phyloP scores from a whole-genome alignment of 2,329 filamentous ascomycete genomes.

The Calycina herbarum region DNA sequence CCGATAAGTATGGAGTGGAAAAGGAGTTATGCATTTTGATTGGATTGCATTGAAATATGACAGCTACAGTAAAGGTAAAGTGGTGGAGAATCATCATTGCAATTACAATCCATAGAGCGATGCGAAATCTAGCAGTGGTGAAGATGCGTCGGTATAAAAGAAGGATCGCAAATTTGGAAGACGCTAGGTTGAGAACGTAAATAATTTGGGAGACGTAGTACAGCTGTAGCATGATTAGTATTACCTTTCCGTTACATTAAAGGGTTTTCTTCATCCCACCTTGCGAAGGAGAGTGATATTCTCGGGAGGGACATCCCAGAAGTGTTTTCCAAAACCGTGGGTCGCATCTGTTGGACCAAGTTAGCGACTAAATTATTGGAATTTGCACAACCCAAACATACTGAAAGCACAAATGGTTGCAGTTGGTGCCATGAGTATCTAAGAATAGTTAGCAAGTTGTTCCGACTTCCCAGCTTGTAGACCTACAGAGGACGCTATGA shows the following conservation, averaged over 20 bases:
- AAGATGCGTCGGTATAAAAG: slow-evolving; percentile 29
- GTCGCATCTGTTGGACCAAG: slow-evolving; percentile 12
- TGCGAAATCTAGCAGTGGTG: slow-evolving; percentile 16
- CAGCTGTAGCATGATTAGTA: slow-evolving; percentile 16
- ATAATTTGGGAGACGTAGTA: slow-evolving; percentile 27
- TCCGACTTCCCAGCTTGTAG: neutral
- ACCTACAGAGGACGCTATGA: slow-evolving; percentile 21
- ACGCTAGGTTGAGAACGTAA: slow-evolving; percentile 23
- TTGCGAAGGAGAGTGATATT: slow-evolving; percentile 21
- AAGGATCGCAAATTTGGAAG: slow-evolving; percentile 27
- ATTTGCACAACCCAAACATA: slow-evolving; percentile 7
- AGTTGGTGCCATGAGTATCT: slow-evolving; percentile 25
- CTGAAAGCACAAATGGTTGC: slow-evolving; percentile 21
- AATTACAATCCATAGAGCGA: slow-evolving; percentile 16
- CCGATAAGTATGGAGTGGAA: neutral
- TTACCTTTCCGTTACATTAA: neutral
- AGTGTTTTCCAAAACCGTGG: slow-evolving; percentile 25
- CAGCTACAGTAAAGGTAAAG: slow-evolving; percentile 20
- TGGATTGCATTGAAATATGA: slow-evolving; percentile 29
- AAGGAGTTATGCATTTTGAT: slow-evolving; percentile 7
- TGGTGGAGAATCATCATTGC: slow-evolving; percentile 12
- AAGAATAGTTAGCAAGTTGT: neutral
- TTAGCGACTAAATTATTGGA: neutral
- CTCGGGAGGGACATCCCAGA: slow-evolving; percentile 21
- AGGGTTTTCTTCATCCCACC: slow-evolving; percentile 9